Evolutionary conservation across 495 filamentous ascomycete genomes (phyloP), one percentile per base, ranked within the genome.

Genomic region (Terfezia claveryi): DNA sequence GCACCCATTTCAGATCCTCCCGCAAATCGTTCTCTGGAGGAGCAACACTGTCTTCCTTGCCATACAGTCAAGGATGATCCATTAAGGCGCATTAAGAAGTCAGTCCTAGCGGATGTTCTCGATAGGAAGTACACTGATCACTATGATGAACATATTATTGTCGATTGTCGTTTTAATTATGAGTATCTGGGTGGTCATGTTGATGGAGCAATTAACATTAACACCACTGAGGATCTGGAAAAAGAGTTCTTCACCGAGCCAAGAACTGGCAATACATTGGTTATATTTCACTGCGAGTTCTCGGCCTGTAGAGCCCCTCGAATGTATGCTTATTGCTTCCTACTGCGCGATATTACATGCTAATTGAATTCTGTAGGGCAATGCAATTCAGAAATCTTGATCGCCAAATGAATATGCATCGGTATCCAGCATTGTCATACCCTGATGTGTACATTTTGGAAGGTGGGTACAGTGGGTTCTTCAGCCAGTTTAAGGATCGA

Each of bases 121-220:
- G 83, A 94, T 67, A 85, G 85, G 38, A 82, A 84, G 61, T 95
- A 80, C 66, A 76, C 78, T 56, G 73, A 78, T 14, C 61, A 75
- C 2, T 96, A 80, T 62, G 79, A 84, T 53, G 75, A 85, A 57
- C 79, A 82, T 58, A 74, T 91, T 66, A 72, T 99, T 59, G 79
- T 99, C 53, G 92, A 99, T 63, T 99, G 92, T 65, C 83, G 91
- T 10, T 99, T 99, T 66, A 92, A 96, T 68, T 99, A 96, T 67
- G 92, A 99, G 69, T 99, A 88, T 67, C 81, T 93, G 36, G 92
- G 92, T 49, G 92, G 92, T 16, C 92, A 99, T 64, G 94, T 99
- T 58, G 75, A 83, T 51, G 83, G 83, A 0, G 92, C 92, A 37
- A 70, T 93, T 62, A 99, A 99, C 70, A 86, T 83, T 71, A 95